These are phyloP conservation scores for Wallacemonas sp. DNA, from an alignment of 208 protist genomes.

Conservation along the genomic window DNA sequence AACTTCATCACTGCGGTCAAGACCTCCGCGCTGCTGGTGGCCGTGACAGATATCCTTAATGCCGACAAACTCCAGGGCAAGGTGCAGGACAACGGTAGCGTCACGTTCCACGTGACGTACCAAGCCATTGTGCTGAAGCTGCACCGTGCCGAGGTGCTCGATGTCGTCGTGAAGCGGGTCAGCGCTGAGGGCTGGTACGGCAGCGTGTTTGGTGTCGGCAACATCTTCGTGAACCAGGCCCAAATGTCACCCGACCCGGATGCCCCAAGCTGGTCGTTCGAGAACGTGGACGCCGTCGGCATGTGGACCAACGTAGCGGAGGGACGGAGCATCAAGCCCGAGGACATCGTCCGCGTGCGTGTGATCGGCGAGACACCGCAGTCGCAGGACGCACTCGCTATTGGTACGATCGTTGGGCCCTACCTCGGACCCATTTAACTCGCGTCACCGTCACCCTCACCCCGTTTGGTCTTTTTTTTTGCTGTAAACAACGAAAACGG, in stretches of 20 bases:
- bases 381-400: slow-evolving; percentile 62
- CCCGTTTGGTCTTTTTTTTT: neutral
- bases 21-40: slow-evolving; percentile 76
- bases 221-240: slow-evolving; percentile 73
- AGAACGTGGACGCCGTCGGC: slow-evolving; percentile 53
- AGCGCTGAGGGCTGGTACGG: slow-evolving; percentile 77
- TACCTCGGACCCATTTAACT: slow-evolving; percentile 62
- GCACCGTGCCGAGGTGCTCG: slow-evolving; percentile 83
- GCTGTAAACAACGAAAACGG: too few species aligned
- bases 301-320: slow-evolving; percentile 69
- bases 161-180: slow-evolving; percentile 67
- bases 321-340: slow-evolving; percentile 55
- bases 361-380: slow-evolving; percentile 83
- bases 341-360: slow-evolving; percentile 73
- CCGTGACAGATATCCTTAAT: slow-evolving; percentile 80
- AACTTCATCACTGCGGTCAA: slow-evolving; percentile 44
- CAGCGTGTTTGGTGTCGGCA: slow-evolving; percentile 69
- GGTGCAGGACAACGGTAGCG: slow-evolving; percentile 78
- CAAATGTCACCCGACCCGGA: slow-evolving; percentile 50
- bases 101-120: slow-evolving; percentile 77
- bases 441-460: neutral
- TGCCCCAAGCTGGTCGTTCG: slow-evolving; percentile 46
- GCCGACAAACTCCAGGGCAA: slow-evolving; percentile 68
- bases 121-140: slow-evolving; percentile 84
- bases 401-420: slow-evolving; percentile 69